Conservation (phyloP, 179 eudicot genomes). For the Carnegiea gigantea region DNA sequence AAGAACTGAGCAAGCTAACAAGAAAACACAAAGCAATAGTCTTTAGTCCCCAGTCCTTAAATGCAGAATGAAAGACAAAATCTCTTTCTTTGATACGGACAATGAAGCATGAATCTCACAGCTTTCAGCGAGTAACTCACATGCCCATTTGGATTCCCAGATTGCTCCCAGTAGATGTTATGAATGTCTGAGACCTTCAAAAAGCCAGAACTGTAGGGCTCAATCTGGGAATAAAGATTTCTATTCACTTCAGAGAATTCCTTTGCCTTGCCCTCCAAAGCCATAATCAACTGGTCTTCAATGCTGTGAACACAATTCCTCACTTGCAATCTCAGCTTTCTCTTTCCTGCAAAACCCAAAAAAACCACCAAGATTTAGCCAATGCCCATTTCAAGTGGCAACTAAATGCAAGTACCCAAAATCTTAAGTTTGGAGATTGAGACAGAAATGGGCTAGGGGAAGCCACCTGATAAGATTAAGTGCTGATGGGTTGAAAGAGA, state of each 20-base stretch:
- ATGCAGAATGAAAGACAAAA: background rate
- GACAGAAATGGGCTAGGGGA: background rate
- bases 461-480: slow-evolving; percentile 28
- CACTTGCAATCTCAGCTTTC: slow-evolving; percentile 31
- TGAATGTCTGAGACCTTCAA: slow-evolving; percentile 94
- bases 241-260: slow-evolving; percentile 40
- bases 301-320: slow-evolving; percentile 33
- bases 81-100: background rate
- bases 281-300: slow-evolving; percentile 35
- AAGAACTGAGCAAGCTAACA: no score
- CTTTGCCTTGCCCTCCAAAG: slow-evolving; percentile 52
- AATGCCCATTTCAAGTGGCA: slow-evolving; percentile 23
- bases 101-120: background rate
- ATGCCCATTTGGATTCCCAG: slow-evolving; percentile 89
- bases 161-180: slow-evolving; percentile 87
- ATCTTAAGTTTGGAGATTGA: background rate
- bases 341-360: slow-evolving; percentile 39
- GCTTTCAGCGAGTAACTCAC: slow-evolving; percentile 43
- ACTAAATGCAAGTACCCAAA: slow-evolving; percentile 18
- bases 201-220: slow-evolving; percentile 70
- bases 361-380: slow-evolving; percentile 7
- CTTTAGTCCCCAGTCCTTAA: background rate
- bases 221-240: slow-evolving; percentile 64
- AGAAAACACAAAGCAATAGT: no score
- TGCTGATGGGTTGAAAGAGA: slow-evolving; percentile 14